Base-by-base conservation (phyloP, 23 red algal genomes). In the Gracilaria domingensis region DNA sequence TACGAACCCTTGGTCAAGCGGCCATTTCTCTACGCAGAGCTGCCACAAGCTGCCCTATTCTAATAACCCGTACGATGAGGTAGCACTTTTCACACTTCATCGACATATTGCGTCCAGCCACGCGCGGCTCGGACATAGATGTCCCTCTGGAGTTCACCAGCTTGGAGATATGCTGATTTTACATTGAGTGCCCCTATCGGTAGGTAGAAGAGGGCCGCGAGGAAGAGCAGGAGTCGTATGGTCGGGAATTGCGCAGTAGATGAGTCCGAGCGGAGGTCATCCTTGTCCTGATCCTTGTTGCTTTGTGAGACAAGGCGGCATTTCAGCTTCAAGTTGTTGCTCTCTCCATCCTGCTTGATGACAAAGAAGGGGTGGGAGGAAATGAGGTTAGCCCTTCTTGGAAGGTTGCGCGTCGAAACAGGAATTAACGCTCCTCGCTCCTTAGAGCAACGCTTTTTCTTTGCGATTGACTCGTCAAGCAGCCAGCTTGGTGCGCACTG, bases 1-100 rank as follows among this genome's bases (percentile, higher is more conserved):
- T 8, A 45, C 17, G 33, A 86, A 66, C 4, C 3, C 59, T n/a
- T 32, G 21, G 6, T 47, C 40, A 6, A 47, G 44, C 4, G 71
- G 38, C 82, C 82, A 86, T 8, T 66, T 48, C 40, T 86, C 82
- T 9, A 86, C 50, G 26, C 36, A 35, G 4, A 86, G 38, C 8
- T 86, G 82, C 59, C 58, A 86, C 18, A 86, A 36, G 21, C 82
- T 49, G 6, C 82, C 82, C 11, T 59, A 86, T 49, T 86, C 82
- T 8, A 86, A 59, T 8, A 86, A 12, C 26, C 82, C 82, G 32
- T 72, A 86, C 7, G 82, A 59, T 5, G 65, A 60, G 6, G 44
- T 37, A 86, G 34, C 0, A 86, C 2, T 86, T 86, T 87, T 66
- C 83, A 87, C 12, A 87, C 30, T 20, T 56, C 44, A 26, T 72